These are phyloP conservation scores for Euphorbia pulcherrima DNA, from an alignment of 345 rosid genomes.

Conservation along the genomic window DNA sequence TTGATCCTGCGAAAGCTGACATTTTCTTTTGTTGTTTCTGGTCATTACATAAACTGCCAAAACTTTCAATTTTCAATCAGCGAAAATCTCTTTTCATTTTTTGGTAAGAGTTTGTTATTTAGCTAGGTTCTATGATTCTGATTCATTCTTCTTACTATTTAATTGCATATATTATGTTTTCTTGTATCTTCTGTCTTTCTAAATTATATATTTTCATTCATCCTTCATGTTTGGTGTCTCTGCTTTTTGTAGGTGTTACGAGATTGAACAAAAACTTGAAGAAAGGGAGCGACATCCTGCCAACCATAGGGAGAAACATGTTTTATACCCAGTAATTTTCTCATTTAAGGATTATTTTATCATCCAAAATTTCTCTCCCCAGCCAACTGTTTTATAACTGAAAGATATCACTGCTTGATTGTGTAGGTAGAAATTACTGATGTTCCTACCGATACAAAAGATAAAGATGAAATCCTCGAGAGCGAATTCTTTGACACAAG, in stretches of 20 bases:
- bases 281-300: constrained; percentile 84
- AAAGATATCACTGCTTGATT: constrained; percentile 12
- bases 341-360: not conserved
- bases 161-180: not conserved
- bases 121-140: not conserved
- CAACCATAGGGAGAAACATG: constrained; percentile 68
- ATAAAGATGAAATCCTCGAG: constrained; percentile 94
- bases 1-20: not conserved
- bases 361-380: not conserved
- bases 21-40: not conserved
- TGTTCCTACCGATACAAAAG: constrained; percentile 76
- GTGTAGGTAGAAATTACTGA: constrained; percentile 65
- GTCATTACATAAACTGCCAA: not conserved
- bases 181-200: not conserved
- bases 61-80: not conserved
- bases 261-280: constrained; percentile 74
- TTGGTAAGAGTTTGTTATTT: not conserved
- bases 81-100: not conserved
- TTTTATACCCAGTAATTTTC: constrained; percentile 66
- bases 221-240: constrained; percentile 13
- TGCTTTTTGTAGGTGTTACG: constrained; percentile 65
- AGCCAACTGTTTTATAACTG: constrained; percentile 14
- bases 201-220: not conserved
- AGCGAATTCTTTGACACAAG: constrained; percentile 96
- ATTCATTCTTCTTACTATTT: not conserved